Conservation (phyloP, 352 stramenopile species). For the Pythium diclinum region DNA sequence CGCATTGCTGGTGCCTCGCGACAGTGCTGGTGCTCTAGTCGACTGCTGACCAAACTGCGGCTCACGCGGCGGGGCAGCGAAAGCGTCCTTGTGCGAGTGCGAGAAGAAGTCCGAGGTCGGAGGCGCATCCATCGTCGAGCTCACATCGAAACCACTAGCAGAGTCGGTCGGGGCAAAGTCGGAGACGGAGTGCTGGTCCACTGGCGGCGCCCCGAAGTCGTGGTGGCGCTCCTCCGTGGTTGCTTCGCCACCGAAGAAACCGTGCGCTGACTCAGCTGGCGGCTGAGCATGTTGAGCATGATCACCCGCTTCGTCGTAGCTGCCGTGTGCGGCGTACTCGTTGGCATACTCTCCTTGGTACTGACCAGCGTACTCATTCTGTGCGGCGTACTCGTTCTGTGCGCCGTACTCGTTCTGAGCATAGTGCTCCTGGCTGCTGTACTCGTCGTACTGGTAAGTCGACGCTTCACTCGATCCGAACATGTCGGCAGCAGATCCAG, state of each 20-base stretch:
- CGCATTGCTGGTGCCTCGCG: slow-evolving; percentile 33
- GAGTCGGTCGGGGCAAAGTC: background rate
- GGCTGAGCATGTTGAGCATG: background rate
- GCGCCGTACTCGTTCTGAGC: background rate
- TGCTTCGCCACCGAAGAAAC: slow-evolving; percentile 5
- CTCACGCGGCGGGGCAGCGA: background rate
- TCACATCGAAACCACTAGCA: background rate
- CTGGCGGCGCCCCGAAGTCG: background rate
- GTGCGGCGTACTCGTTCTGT: background rate
- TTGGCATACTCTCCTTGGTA: background rate
- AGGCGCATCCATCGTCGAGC: background rate
- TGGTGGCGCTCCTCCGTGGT: background rate
- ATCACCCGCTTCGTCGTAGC: background rate
- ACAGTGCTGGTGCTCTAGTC: slow-evolving; percentile 25
- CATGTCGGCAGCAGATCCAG: slow-evolving; percentile 12
- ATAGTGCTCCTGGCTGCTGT: background rate
- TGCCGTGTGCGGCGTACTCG: background rate
- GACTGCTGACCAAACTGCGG: background rate
- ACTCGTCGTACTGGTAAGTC: background rate
- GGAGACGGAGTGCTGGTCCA: background rate
- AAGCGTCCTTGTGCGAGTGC: background rate
- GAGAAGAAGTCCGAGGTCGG: background rate
- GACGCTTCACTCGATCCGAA: slow-evolving; percentile 10
- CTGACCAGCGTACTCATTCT: background rate
- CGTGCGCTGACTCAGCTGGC: background rate